Percentiles rank a stretch among this genome's conserved stretches.
Evolutionary conservation across 495 filamentous ascomycete genomes (phyloP).

Genomic region (Daldinia vernicosa): DNA sequence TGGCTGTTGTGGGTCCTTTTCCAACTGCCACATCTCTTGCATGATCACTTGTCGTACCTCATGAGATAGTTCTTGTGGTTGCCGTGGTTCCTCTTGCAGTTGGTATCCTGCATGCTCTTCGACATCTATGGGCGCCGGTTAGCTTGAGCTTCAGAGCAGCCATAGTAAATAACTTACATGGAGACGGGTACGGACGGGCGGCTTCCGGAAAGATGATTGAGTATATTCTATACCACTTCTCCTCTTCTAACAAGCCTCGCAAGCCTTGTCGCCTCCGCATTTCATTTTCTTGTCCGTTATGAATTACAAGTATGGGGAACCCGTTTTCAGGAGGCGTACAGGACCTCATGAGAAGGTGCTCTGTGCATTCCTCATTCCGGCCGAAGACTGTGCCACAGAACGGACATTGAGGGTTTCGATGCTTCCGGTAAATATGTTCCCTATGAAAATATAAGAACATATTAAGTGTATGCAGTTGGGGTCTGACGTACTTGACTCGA

Average conservation of each 20-base stretch:
- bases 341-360: not conserved
- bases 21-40: not conserved
- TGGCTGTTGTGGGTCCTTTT: not conserved
- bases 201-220: not conserved
- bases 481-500: not conserved
- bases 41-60: not conserved
- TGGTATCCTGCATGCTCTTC: not conserved
- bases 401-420: not conserved
- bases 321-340: not conserved
- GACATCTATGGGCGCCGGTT: not conserved
- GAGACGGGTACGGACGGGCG: not conserved
- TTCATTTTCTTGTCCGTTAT: not conserved
- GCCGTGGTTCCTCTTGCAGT: not conserved
- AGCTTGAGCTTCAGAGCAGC: not conserved
- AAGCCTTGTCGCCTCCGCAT: not conserved
- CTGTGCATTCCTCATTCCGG: not conserved
- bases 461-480: not conserved
- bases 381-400: not conserved
- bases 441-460: not conserved
- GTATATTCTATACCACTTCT: not conserved
- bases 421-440: not conserved
- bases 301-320: not conserved
- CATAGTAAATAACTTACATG: not conserved
- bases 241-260: not conserved
- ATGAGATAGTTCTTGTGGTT: not conserved